These are phyloP conservation scores for Daldinia loculata DNA, from an alignment of 495 filamentous ascomycete genomes.

Conservation along the genomic window DNA sequence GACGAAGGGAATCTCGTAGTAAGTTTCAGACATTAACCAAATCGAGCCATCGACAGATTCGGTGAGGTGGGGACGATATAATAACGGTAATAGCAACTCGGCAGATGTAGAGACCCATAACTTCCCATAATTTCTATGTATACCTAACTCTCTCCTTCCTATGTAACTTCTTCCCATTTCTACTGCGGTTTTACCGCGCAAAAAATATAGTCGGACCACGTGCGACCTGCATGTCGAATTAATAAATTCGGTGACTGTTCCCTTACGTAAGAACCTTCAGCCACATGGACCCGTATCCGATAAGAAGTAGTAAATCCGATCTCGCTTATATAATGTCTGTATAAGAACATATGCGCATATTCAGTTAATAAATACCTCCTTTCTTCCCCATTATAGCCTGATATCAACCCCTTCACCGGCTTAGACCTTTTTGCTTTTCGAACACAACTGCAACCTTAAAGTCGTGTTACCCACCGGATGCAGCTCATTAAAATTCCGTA, in stretches of 20 bases:
- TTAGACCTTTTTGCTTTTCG: constrained; percentile 12
- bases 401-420: constrained; percentile 11
- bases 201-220: constrained; percentile 24
- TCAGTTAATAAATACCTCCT: neutral
- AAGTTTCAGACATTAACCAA: constrained; percentile 33
- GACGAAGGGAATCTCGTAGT: constrained; percentile 33
- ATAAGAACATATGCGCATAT: no score
- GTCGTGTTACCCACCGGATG: constrained; percentile 33
- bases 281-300: neutral
- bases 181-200: constrained; percentile 35
- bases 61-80: constrained; percentile 28
- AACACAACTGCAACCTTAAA: constrained; percentile 13
- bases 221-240: constrained; percentile 27
- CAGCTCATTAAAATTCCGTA: constrained; percentile 23
- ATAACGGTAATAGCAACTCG: constrained; percentile 26
- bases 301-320: neutral
- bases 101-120: constrained; percentile 28
- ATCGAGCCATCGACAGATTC: constrained; percentile 37
- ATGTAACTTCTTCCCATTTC: neutral
- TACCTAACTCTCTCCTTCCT: neutral
- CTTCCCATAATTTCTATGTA: neutral
- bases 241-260: neutral
- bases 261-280: constrained; percentile 9
- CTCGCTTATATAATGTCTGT: neutral
- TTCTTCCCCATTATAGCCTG: constrained; percentile 31